Percentiles rank a stretch among this genome's conserved stretches.
These are phyloP conservation scores for Meripilus lineatus DNA, from an alignment of 1,284 basidiomycete genomes.

Conservation along the genomic window DNA sequence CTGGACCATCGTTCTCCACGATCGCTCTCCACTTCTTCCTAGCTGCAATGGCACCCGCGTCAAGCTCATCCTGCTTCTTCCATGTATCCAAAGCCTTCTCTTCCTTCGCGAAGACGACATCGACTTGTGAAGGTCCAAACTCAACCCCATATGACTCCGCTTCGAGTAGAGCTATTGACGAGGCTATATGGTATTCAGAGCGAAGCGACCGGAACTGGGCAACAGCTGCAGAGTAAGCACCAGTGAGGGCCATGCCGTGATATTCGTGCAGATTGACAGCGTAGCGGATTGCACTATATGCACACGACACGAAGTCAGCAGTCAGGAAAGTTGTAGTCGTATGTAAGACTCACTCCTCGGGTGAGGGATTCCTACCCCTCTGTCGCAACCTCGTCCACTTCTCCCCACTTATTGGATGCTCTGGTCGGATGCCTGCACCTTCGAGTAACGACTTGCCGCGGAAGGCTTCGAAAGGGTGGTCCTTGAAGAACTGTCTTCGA, in stretches of 20 bases:
- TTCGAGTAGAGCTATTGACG: conserved; percentile 74
- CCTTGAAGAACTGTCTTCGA: conserved; percentile 88
- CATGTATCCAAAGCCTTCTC: conserved; percentile 55
- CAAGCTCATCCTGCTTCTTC: conserved; percentile 48
- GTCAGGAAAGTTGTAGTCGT: conserved; percentile 9
- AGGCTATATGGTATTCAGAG: conserved; percentile 79
- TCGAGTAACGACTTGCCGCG: conserved; percentile 80
- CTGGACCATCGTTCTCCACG: conserved; percentile 41
- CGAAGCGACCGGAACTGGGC: conserved; percentile 84
- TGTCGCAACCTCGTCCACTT: conserved; percentile 78
- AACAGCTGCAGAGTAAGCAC: conserved; percentile 80
- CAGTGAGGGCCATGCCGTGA: conserved; percentile 63
- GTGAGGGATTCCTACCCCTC: conserved; percentile 74
- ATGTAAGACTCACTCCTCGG: conserved; percentile 77
- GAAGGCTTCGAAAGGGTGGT: conserved; percentile 96
- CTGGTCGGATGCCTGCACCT: conserved; percentile 47
- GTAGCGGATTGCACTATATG: conserved; percentile 75
- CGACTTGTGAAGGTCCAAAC: conserved; percentile 60
- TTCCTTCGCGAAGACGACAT: conserved; percentile 59
- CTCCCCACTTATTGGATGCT: conserved; percentile 53
- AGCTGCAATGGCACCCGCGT: conserved; percentile 55
- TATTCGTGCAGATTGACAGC: conserved; percentile 72
- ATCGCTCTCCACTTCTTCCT: conserved; percentile 74
- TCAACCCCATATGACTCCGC: conserved; percentile 75
- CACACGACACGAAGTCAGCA: conserved; percentile 9